Conservation (phyloP, 164 flowering plant species). For the Umbilicus rupestris region DNA sequence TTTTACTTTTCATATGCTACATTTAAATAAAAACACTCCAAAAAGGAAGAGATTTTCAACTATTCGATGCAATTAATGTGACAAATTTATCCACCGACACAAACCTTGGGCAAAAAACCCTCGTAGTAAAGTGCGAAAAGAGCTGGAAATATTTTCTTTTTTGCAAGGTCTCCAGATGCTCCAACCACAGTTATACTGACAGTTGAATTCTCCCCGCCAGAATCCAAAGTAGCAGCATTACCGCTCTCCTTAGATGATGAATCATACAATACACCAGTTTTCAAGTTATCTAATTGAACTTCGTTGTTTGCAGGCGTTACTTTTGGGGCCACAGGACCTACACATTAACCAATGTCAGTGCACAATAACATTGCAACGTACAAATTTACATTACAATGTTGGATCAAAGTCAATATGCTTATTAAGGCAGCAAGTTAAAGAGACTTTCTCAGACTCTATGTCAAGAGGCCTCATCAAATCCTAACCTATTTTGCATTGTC, state of each 20-base stretch:
- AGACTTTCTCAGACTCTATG: too few relatives aligned
- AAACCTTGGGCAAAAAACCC: conserved; percentile 70
- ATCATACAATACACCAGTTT: conserved; percentile 25
- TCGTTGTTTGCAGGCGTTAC: not conserved
- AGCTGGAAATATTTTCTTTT: conserved; percentile 94
- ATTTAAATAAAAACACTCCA: not conserved
- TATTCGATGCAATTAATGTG: not conserved
- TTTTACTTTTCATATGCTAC: not conserved
- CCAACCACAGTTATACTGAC: conserved; percentile 90
- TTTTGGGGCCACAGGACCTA: not conserved
- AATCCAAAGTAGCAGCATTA: conserved; percentile 19
- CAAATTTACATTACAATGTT: not conserved
- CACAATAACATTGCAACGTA: not conserved
- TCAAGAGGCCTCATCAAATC: too few relatives aligned
- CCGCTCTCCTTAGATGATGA: conserved; percentile 25
- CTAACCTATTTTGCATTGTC: not conserved
- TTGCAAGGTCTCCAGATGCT: conserved; percentile 98
- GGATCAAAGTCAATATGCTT: not conserved
- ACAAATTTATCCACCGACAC: not conserved
- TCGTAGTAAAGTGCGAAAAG: conserved; percentile 86
- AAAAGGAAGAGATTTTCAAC: not conserved
- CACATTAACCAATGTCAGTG: not conserved
- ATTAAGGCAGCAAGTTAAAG: too few relatives aligned
- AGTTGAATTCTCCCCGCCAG: conserved; percentile 29
- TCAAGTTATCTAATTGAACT: conserved; percentile 10